Evolutionary conservation across 495 filamentous ascomycete genomes (phyloP).

Genomic region (Daldinia caldariorum): DNA sequence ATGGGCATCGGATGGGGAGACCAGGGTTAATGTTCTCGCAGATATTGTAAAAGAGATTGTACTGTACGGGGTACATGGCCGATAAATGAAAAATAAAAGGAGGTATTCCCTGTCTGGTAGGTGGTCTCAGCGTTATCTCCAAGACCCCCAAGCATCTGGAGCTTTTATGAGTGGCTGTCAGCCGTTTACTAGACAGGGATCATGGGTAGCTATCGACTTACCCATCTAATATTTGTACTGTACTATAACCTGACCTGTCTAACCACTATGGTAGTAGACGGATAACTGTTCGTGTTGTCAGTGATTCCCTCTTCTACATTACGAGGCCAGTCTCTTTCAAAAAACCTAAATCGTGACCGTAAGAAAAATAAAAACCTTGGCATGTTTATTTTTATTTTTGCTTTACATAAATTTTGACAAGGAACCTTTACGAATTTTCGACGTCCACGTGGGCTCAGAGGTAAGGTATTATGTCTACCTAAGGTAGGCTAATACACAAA

Average conservation of each 20-base stretch:
- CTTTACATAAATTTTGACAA: slow-evolving; percentile 18
- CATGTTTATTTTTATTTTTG: not conserved
- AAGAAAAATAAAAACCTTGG: slow-evolving; percentile 25
- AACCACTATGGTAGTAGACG: not conserved
- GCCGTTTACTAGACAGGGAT: slow-evolving; percentile 36
- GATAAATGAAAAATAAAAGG: slow-evolving; percentile 33
- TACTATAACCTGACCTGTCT: not conserved
- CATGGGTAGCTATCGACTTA: slow-evolving; percentile 35
- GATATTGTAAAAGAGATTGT: slow-evolving; percentile 16
- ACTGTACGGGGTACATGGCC: slow-evolving; percentile 39
- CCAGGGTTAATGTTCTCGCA: slow-evolving; percentile 24
- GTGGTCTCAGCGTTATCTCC: slow-evolving; percentile 42
- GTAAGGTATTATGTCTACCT: no score
- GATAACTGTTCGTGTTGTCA: slow-evolving; percentile 17
- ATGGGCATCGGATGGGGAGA: slow-evolving; percentile 11
- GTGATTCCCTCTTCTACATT: slow-evolving; percentile 33
- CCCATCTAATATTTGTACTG: slow-evolving; percentile 15
- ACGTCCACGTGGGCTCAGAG: slow-evolving; percentile 10
- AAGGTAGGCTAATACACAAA: slow-evolving; percentile 2
- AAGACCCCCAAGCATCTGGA: slow-evolving; percentile 11
- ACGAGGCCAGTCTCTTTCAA: slow-evolving; percentile 19
- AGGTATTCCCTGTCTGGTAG: slow-evolving; percentile 34
- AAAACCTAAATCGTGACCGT: slow-evolving; percentile 28
- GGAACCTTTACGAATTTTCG: slow-evolving; percentile 5
- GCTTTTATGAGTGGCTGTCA: slow-evolving; percentile 36